phyloP scores from a whole-genome alignment of 495 filamentous ascomycete genomes.

The Annulohypoxylon moriforme region DNA sequence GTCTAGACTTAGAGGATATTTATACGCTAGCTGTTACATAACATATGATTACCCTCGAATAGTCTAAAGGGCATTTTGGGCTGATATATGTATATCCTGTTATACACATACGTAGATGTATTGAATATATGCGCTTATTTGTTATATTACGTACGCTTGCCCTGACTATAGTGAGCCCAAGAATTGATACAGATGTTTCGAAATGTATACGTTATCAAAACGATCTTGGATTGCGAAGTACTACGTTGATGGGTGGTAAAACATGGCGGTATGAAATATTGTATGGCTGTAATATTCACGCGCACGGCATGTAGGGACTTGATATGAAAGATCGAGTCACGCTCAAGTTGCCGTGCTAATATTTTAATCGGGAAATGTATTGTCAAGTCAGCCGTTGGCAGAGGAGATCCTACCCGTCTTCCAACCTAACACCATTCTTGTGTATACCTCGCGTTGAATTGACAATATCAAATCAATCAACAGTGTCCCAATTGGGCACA shows the following conservation, averaged over 20 bases:
- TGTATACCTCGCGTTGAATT: constrained; percentile 29
- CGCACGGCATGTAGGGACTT: background rate
- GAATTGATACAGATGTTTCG: background rate
- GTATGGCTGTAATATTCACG: background rate
- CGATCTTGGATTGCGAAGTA: background rate
- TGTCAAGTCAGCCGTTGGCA: constrained; percentile 37
- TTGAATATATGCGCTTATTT: background rate
- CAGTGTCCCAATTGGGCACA: constrained; percentile 25
- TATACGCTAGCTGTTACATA: too few species aligned
- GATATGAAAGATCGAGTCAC: constrained; percentile 9
- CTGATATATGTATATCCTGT: too few species aligned
- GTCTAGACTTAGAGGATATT: too few species aligned
- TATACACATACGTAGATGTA: too few species aligned
- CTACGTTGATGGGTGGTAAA: background rate
- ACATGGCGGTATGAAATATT: background rate
- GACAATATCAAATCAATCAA: constrained; percentile 28
- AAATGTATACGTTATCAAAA: background rate
- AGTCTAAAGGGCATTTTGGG: too few species aligned
- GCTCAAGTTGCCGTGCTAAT: constrained; percentile 13
- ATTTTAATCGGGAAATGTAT: constrained; percentile 34
- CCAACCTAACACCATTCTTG: constrained; percentile 45
- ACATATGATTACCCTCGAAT: too few species aligned
- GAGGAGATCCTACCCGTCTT: constrained; percentile 42
- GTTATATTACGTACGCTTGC: background rate
- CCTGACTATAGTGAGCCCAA: background rate